A percentile compares a stretch with the other conserved stretches of the same genome.
phyloP scores from a whole-genome alignment of 73 alveolate species.

The Blepharisma stoltei region DNA sequence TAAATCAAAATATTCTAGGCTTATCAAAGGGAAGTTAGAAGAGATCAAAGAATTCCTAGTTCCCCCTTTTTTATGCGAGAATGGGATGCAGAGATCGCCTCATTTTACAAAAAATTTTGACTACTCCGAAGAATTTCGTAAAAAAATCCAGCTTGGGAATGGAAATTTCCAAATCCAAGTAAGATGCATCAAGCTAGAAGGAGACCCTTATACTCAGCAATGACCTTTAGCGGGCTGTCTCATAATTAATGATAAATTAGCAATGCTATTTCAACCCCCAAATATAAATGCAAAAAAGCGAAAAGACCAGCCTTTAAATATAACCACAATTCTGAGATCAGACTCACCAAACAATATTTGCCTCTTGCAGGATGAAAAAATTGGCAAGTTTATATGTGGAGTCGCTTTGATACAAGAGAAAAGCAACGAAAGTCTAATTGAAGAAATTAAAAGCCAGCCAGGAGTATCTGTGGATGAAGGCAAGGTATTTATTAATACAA shows the following conservation, averaged over 20 bases:
- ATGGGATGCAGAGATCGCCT: no score
- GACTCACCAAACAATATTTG: not conserved
- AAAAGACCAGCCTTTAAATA: constrained; percentile 25
- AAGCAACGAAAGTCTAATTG: not conserved
- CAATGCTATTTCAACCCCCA: constrained; percentile 5
- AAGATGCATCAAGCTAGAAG: constrained; percentile 21
- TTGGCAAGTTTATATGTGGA: not conserved
- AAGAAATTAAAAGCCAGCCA: not conserved
- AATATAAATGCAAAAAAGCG: constrained; percentile 20
- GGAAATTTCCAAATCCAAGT: constrained; percentile 26
- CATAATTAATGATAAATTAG: constrained; percentile 11
- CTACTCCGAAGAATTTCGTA: no score
- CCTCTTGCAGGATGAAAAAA: not conserved
- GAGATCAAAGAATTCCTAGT: no score
- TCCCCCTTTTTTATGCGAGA: no score
- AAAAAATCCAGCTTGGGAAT: not conserved
- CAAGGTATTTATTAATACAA: not conserved
- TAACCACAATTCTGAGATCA: not conserved
- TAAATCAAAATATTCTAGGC: no score
- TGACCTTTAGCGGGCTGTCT: constrained; percentile 9
- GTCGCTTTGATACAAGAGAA: not conserved
- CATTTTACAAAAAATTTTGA: no score
- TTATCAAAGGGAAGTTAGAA: no score
- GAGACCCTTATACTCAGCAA: not conserved
- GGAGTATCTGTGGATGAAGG: not conserved